Conservation (phyloP, 2,329 filamentous ascomycete genomes). For the Aspergillus alliaceus region DNA sequence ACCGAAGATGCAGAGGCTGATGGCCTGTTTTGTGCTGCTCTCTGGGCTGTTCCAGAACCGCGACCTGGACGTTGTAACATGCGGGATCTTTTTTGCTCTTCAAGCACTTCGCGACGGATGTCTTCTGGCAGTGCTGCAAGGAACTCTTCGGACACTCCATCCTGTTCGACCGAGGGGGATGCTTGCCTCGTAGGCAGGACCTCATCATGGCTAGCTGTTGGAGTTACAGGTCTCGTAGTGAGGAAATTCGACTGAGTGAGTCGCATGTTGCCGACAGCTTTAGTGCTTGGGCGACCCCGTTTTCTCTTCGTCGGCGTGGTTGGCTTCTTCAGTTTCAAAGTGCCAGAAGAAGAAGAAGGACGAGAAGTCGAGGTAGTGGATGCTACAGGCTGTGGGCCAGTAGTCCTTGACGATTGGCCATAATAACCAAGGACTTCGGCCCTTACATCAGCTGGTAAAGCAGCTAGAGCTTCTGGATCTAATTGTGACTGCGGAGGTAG, state of each 20-base stretch:
- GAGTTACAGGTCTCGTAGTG: constrained; percentile 25
- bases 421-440: constrained; percentile 80
- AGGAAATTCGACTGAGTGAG: constrained; percentile 75
- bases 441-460: constrained; percentile 81
- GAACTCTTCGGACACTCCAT: constrained; percentile 65
- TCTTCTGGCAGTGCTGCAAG: constrained; percentile 81
- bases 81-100: constrained; percentile 66
- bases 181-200: constrained; percentile 17
- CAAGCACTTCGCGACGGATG: constrained; percentile 73
- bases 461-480: constrained; percentile 79
- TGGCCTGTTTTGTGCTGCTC: constrained; percentile 20
- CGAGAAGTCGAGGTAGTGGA: constrained; percentile 54
- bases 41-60: constrained; percentile 36
- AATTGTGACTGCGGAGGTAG: constrained; percentile 71
- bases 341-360: constrained; percentile 40
- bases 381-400: constrained; percentile 32
- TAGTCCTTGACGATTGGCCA: constrained; percentile 27
- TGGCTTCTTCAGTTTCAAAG: constrained; percentile 43
- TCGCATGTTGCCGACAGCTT: constrained; percentile 56
- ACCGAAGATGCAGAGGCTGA: constrained; percentile 10
- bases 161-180: constrained; percentile 27
- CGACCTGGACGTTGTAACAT: constrained; percentile 58
- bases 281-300: constrained; percentile 52
- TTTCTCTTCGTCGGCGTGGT: constrained; percentile 68
- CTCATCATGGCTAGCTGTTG: constrained; percentile 11